Conservation (phyloP, 2,329 filamentous ascomycete genomes). For the Annulohypoxylon truncatum region DNA sequence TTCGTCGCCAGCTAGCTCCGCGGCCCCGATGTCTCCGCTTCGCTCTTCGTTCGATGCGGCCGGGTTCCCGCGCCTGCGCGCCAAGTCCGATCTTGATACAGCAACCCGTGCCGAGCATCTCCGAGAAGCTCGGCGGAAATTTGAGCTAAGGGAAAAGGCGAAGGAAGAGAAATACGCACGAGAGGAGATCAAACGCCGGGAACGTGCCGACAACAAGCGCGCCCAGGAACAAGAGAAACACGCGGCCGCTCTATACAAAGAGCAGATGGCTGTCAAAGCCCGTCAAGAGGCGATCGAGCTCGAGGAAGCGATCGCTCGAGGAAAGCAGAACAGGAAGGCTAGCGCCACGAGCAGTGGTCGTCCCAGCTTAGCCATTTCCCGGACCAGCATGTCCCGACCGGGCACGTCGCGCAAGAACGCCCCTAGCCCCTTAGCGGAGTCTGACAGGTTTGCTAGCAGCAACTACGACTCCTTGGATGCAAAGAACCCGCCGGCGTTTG, state of each 20-base stretch:
- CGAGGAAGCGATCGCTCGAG: constrained; percentile 47
- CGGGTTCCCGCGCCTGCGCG: constrained; percentile 67
- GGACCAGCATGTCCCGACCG: constrained; percentile 47
- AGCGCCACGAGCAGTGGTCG: constrained; percentile 49
- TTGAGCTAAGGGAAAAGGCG: constrained; percentile 69
- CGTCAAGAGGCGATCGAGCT: constrained; percentile 54
- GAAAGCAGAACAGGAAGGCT: constrained; percentile 49
- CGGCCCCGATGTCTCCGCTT: constrained; percentile 62
- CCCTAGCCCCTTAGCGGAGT: constrained; percentile 37
- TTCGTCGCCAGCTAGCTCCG: constrained; percentile 52
- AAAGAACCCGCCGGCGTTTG: constrained; percentile 46
- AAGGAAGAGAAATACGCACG: constrained; percentile 73
- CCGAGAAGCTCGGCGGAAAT: constrained; percentile 70
- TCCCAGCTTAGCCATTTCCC: constrained; percentile 44
- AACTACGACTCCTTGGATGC: constrained; percentile 59
- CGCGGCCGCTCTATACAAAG: constrained; percentile 58
- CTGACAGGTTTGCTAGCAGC: constrained; percentile 61
- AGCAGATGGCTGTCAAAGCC: constrained; percentile 56
- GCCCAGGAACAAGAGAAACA: constrained; percentile 63
- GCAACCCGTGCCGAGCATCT: constrained; percentile 67
- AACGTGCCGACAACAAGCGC: constrained; percentile 69
- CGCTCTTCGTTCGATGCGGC: constrained; percentile 68
- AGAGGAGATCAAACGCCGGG: constrained; percentile 67
- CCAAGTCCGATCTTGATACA: constrained; percentile 69
- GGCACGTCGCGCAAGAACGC: constrained; percentile 46